Base-by-base conservation (phyloP, 495 filamentous ascomycete genomes). In the Neurospora pannonica region DNA sequence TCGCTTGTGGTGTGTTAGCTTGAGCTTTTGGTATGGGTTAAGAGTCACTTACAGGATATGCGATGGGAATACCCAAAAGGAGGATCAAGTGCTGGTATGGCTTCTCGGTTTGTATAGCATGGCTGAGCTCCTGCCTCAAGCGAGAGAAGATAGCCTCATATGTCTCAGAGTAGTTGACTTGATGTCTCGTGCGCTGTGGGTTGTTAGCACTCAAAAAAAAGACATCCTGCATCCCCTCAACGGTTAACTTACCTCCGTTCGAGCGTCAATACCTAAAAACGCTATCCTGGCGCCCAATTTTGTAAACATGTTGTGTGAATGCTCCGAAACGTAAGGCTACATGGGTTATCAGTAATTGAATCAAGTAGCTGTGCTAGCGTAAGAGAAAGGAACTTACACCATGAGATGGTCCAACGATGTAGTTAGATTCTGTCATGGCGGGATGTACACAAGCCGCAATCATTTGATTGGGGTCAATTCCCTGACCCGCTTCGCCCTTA, bases 1-100 rank as follows among this genome's bases (percentile, higher is more conserved):
- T 72, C 95, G 93, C 85, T 88, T 73, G 7, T 13, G n/a, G n/a
- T 0, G 3, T 17, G 70, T 77, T 38, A 74, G 72, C 48, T 17
- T 21, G 28, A 15, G 43, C 31, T 48, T 15, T 11, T 28, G 36
- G 31, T 7, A 40, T n/a, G n/a, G 28, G 36, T 17, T 19, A 38
- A 7, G 38, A 3, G 38, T 1, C 28, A 76, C 84, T 78, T 81
- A 88, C 86, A 7, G 95, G 95, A 79, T 97, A 98, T 7, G 95
- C 94, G 76, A 98, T 97, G 3, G 95, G 95, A 37, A 98, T 93
- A 71, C 95, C 95, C 67, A 98, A 84, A 5, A 98, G 86, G 5
- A 98, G 85, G 48, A 98, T 87, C 54, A 98, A 82, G 76, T 98
- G 95, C 81, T 90, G 92, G 79, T 94, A 92, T 77, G 79, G 90